phyloP scores from a whole-genome alignment of 2,329 filamentous ascomycete species.

The Cordyceps fumosorosea region DNA sequence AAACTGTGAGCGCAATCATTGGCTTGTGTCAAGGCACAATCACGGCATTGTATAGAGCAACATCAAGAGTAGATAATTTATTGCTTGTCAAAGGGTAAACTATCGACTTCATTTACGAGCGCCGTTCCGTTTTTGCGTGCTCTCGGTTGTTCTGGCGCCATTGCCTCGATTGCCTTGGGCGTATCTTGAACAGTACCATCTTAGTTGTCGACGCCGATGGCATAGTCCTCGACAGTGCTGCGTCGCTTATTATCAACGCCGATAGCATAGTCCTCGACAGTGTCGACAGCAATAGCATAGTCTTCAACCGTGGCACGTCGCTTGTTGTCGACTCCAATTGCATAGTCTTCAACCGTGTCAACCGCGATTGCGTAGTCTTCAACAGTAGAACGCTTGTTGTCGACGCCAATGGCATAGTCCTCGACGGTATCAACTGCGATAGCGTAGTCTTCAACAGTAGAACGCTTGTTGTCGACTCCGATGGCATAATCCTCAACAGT shows the following conservation, averaged over 20 bases:
- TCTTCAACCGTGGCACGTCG: not conserved
- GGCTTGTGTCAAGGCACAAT: no score
- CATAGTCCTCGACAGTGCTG: not conserved
- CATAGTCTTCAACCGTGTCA: no score
- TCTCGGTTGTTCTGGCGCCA: not conserved
- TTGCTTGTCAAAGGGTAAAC: not conserved
- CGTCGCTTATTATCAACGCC: not conserved
- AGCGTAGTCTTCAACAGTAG: not conserved
- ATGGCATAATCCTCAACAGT: no score
- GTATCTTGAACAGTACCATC: not conserved
- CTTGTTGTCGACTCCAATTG: not conserved
- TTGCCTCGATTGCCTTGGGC: not conserved
- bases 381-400: no score
- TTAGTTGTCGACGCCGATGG: not conserved
- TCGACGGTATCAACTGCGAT: no score
- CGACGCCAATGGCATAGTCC: no score
- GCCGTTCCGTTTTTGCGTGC: not conserved
- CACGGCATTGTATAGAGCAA: not conserved
- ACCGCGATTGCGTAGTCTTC: not conserved
- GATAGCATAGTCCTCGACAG: not conserved
- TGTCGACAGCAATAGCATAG: not conserved
- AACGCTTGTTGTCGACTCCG: not conserved
- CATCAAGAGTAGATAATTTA: not conserved
- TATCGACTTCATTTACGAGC: not conserved
- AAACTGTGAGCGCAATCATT: no score